Conservation (phyloP, 1,139 yeast species). For the Schizosaccharomyces versatilis region DNA sequence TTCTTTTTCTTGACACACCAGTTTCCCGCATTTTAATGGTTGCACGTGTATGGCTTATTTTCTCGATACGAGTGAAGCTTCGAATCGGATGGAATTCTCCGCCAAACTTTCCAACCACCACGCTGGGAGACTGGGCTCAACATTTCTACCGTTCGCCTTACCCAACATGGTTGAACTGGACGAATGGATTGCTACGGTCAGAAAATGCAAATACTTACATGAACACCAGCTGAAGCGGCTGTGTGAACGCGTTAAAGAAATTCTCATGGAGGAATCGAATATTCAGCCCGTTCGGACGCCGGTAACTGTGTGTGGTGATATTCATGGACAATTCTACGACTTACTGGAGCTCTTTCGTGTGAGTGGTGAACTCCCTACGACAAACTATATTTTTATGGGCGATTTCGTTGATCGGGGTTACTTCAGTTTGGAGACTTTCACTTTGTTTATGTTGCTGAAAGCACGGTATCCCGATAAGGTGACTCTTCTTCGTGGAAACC, state of each 20-base stretch:
- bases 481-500: slow-evolving; percentile 81
- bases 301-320: slow-evolving; percentile 97
- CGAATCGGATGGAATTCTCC: no score
- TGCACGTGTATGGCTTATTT: no score
- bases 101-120: no score
- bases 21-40: no score
- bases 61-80: no score
- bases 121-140: no score
- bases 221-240: slow-evolving; percentile 91
- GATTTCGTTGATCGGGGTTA: slow-evolving; percentile 96
- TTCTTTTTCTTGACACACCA: no score
- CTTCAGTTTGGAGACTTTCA: slow-evolving; percentile 77
- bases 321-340: slow-evolving; percentile 95
- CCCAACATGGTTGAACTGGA: slow-evolving; percentile 22
- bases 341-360: slow-evolving; percentile 73
- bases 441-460: slow-evolving; percentile 71
- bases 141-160: no score
- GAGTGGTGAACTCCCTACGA: slow-evolving; percentile 80
- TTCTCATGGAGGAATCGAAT: slow-evolving; percentile 80
- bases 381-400: slow-evolving; percentile 67
- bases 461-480: slow-evolving; percentile 62
- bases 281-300: slow-evolving; percentile 94
- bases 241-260: slow-evolving; percentile 79
- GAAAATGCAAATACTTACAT: slow-evolving; percentile 67
- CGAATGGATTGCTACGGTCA: slow-evolving; percentile 84